Conservation (phyloP, 768 basidiomycete species). For the Leccinellum rugosiceps region DNA sequence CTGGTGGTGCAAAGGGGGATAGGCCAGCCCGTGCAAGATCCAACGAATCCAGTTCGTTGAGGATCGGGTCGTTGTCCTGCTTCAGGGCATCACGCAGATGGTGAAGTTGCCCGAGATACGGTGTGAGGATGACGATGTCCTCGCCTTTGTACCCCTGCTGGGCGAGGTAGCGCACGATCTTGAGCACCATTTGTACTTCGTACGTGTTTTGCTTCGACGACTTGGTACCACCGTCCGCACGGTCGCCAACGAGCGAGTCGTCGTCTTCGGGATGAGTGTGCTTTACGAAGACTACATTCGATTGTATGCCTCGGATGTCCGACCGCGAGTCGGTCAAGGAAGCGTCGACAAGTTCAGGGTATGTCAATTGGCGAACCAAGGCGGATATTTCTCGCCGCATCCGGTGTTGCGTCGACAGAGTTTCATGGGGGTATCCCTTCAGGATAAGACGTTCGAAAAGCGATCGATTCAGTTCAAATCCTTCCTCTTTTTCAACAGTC, state of each 20-base stretch:
- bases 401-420: slow-evolving; percentile 57
- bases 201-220: slow-evolving; percentile 60
- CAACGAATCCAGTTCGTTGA: slow-evolving; percentile 58
- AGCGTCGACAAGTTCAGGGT: slow-evolving; percentile 61
- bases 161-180: slow-evolving; percentile 59
- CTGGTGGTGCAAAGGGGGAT: slow-evolving; percentile 27
- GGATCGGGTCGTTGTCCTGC: slow-evolving; percentile 48
- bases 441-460: slow-evolving; percentile 57
- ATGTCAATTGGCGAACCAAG: slow-evolving; percentile 59
- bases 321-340: slow-evolving; percentile 45
- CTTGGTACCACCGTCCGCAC: slow-evolving; percentile 40
- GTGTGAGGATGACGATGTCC: slow-evolving; percentile 63
- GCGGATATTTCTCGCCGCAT: slow-evolving; percentile 73
- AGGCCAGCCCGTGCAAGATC: slow-evolving; percentile 60
- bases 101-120: slow-evolving; percentile 63
- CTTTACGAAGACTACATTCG: slow-evolving; percentile 60
- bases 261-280: slow-evolving; percentile 59
- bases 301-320: slow-evolving; percentile 49
- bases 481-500: slow-evolving; percentile 67
- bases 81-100: slow-evolving; percentile 44
- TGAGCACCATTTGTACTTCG: slow-evolving; percentile 62
- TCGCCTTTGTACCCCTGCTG: slow-evolving; percentile 67
- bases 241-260: slow-evolving; percentile 37
- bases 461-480: slow-evolving; percentile 62
- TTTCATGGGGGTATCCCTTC: slow-evolving; percentile 57